Conservation (phyloP, 495 filamentous ascomycete genomes). For the Penicillium arizonense region DNA sequence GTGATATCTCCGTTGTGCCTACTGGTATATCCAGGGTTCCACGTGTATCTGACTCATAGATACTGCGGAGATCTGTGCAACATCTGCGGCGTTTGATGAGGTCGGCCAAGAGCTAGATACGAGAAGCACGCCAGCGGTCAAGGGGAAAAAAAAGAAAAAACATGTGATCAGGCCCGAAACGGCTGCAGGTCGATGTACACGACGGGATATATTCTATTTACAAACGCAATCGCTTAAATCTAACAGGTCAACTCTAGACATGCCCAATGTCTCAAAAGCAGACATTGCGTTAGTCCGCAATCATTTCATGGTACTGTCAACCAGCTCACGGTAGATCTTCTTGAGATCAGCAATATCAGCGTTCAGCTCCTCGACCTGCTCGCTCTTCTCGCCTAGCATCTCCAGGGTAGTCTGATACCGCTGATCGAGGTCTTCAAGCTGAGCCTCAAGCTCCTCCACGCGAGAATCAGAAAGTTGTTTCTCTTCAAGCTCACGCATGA, state of each 20-base stretch:
- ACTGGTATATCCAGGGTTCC: too few relatives aligned
- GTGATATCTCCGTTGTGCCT: too few relatives aligned
- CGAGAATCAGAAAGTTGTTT: conserved; percentile 58
- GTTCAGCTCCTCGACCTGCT: conserved; percentile 84
- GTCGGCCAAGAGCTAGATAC: too few relatives aligned
- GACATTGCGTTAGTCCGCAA: not conserved
- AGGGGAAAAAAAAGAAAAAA: too few relatives aligned
- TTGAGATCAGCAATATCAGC: conserved; percentile 91
- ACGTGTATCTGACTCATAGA: too few relatives aligned
- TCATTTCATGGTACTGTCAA: conserved; percentile 77
- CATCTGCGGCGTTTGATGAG: too few relatives aligned
- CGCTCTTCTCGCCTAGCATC: conserved; percentile 96
- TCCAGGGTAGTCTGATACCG: conserved; percentile 89
- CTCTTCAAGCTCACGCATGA: conserved; percentile 82
- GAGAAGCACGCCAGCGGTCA: too few relatives aligned
- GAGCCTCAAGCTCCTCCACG: conserved; percentile 63
- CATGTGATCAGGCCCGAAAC: too few relatives aligned
- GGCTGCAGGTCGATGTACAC: not conserved
- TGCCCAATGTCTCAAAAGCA: not conserved
- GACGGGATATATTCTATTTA: conserved; percentile 3
- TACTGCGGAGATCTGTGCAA: too few relatives aligned
- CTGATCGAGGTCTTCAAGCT: conserved; percentile 55
- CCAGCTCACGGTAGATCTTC: conserved; percentile 89
- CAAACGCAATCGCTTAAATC: not conserved
- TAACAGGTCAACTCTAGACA: not conserved